These are phyloP conservation scores for Venturia pyrina DNA, from an alignment of 2,329 filamentous ascomycete genomes.

Conservation along the genomic window DNA sequence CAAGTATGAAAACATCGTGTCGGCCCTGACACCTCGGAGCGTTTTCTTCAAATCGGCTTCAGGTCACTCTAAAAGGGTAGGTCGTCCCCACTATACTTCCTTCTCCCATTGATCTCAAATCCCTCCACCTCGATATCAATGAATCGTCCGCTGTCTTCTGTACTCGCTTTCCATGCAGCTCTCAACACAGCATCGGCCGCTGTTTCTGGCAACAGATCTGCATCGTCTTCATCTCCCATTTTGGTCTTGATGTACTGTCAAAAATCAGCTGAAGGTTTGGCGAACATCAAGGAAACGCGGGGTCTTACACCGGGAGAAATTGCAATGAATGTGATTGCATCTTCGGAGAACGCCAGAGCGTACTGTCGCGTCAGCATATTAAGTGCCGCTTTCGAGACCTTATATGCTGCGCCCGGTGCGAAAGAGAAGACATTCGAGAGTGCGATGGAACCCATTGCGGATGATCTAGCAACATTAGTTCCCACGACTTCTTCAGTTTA, in stretches of 20 bases:
- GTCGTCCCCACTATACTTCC: constrained; percentile 2
- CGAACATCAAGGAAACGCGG: not conserved
- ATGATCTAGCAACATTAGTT: constrained; percentile 23
- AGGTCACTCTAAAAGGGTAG: not conserved
- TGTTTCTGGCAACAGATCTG: not conserved
- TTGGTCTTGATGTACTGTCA: constrained; percentile 6
- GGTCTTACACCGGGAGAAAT: constrained; percentile 35
- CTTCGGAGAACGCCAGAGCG: constrained; percentile 24
- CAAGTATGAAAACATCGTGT: no score
- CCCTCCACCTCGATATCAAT: constrained; percentile 4
- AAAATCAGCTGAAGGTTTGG: not conserved
- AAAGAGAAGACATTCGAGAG: constrained; percentile 17
- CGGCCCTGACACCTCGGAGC: no score
- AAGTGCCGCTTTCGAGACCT: constrained; percentile 39
- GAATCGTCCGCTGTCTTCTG: constrained; percentile 4
- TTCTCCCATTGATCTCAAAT: constrained; percentile 1
- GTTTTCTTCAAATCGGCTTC: not conserved
- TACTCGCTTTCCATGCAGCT: not conserved
- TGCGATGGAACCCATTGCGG: constrained; percentile 34
- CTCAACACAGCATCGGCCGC: not conserved
- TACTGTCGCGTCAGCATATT: constrained; percentile 40
- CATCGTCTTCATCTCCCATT: constrained; percentile 1
- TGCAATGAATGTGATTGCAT: constrained; percentile 34
- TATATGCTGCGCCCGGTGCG: constrained; percentile 27
- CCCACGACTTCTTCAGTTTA: not conserved